Percentiles rank a stretch among this genome's conserved stretches.
Evolutionary conservation across 352 stramenopile genomes (phyloP).

Genomic region (Globisporangium nagaii): DNA sequence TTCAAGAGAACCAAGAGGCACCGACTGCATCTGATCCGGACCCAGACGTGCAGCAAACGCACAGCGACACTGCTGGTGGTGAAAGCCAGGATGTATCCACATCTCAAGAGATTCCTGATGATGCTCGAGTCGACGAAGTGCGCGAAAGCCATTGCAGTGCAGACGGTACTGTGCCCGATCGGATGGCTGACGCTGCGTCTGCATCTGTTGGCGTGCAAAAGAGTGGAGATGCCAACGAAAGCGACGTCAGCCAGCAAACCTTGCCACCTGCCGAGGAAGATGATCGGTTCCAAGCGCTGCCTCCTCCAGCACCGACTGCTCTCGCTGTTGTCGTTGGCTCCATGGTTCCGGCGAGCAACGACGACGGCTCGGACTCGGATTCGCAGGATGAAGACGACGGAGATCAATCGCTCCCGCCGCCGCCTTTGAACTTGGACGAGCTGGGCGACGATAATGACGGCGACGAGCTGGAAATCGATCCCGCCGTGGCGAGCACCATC

Average conservation of each 20-base stretch:
- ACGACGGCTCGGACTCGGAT: constrained; percentile 8
- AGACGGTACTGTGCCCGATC: no score
- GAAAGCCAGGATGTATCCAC: no score
- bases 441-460: constrained; percentile 27
- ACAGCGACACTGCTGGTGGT: no score
- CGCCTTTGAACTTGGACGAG: constrained; percentile 10
- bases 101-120: no score
- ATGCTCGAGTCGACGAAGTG: no score
- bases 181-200: no score
- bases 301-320: constrained; percentile 4
- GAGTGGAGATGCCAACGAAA: not conserved
- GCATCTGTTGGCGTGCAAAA: not conserved
- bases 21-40: no score
- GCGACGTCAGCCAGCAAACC: not conserved
- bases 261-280: not conserved
- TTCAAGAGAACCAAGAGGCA: no score
- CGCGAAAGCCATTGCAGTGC: no score
- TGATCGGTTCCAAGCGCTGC: not conserved
- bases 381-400: constrained; percentile 29
- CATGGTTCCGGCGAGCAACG: constrained; percentile 7
- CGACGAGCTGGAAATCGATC: constrained; percentile 45
- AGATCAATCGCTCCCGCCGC: constrained; percentile 1
- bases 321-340: constrained; percentile 7
- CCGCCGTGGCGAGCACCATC: constrained; percentile 21
- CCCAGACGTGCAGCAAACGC: no score